Evolutionary conservation across 2,329 filamentous ascomycete species (phyloP).

Genomic region (Microdochium trichocladiopsis): DNA sequence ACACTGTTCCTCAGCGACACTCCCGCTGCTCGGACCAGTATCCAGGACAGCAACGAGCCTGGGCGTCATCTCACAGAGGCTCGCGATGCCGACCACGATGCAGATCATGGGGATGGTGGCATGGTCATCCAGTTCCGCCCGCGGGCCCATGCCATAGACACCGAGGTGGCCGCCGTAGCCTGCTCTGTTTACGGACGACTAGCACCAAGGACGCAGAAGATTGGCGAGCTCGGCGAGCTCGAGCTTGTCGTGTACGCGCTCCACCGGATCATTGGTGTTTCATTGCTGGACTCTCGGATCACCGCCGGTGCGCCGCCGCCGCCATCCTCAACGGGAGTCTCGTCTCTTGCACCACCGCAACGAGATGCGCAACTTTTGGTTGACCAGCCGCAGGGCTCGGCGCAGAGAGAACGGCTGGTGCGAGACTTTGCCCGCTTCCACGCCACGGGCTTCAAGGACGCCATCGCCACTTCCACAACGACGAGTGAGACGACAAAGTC

Average conservation of each 20-base stretch:
- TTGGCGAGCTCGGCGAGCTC: conserved; percentile 24
- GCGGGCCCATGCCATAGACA: conserved; percentile 30
- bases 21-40: conserved; percentile 2
- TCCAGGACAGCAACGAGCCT: neutral
- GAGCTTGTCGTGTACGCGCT: conserved; percentile 32
- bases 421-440: conserved; percentile 33
- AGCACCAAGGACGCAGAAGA: conserved; percentile 30
- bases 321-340: too few species aligned
- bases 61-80: too few species aligned
- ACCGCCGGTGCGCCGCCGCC: too few species aligned
- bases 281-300: conserved; percentile 17
- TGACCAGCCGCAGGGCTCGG: too few species aligned
- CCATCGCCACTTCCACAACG: too few species aligned
- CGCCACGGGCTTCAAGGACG: conserved; percentile 23
- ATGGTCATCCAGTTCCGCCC: conserved; percentile 42
- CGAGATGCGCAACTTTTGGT: too few species aligned
- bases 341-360: too few species aligned
- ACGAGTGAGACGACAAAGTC: too few species aligned
- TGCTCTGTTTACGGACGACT: conserved; percentile 29
- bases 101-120: neutral
- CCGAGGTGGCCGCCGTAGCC: conserved; percentile 26
- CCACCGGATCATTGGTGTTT: conserved; percentile 31
- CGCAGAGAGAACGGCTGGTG: conserved; percentile 21
- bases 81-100: neutral
- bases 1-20: conserved; percentile 32